These are phyloP conservation scores for Dovyalis caffra DNA, from an alignment of 345 rosid species.

Conservation along the genomic window DNA sequence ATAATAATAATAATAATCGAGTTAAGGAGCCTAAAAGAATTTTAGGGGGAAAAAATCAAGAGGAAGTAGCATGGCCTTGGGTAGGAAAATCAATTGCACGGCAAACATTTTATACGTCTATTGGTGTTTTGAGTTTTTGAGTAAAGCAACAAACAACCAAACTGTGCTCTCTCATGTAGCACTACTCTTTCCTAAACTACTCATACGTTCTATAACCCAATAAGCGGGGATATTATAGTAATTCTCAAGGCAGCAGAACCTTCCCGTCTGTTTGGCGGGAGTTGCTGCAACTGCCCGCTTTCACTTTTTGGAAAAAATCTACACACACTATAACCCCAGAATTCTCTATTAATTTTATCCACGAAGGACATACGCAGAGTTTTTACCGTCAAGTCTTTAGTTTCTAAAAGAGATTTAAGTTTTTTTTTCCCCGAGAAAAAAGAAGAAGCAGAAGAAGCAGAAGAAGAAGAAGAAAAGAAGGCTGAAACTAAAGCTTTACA, in stretches of 20 bases:
- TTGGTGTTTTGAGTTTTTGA: no score
- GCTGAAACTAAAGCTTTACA: background rate
- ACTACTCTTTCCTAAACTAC: background rate
- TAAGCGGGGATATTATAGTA: background rate
- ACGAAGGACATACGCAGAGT: background rate
- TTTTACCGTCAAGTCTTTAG: background rate
- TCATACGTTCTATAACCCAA: background rate
- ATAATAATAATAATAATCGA: no score
- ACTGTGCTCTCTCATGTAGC: background rate
- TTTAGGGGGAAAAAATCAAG: background rate
- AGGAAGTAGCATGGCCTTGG: background rate
- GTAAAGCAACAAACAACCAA: background rate
- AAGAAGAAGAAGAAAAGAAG: rapidly evolving
- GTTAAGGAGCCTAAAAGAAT: background rate
- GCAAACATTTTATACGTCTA: no score
- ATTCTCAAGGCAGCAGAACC: background rate
- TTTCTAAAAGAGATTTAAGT: background rate
- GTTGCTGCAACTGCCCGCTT: background rate
- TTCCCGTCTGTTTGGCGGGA: conserved; percentile 23
- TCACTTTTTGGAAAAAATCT: background rate
- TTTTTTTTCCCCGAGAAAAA: background rate
- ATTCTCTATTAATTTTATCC: background rate
- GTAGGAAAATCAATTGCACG: background rate
- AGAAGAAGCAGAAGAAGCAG: no score
- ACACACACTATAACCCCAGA: background rate